A percentile compares a stretch with the other conserved stretches of the same genome.
phyloP scores from a whole-genome alignment of 129 eudicot species.

The Chrysanthemum makinoi region DNA sequence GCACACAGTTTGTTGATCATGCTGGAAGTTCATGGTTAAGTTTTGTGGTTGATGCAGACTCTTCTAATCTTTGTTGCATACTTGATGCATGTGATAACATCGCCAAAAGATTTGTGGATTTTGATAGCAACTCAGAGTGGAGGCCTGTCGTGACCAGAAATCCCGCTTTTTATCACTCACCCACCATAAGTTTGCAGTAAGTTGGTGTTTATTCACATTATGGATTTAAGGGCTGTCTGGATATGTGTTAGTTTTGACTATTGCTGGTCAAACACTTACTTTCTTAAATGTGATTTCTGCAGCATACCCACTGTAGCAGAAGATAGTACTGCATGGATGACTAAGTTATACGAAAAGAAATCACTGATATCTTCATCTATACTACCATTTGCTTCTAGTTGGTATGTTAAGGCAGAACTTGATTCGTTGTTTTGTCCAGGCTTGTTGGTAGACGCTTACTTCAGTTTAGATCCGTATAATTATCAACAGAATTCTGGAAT shows the following conservation, averaged over 20 bases:
- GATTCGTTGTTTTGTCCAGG: slow-evolving; percentile 55
- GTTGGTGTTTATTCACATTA: slow-evolving; percentile 20
- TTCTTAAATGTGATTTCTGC: slow-evolving; percentile 22
- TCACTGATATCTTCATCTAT: slow-evolving; percentile 16
- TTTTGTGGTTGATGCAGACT: slow-evolving; percentile 72
- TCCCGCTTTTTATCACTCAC: slow-evolving; percentile 54
- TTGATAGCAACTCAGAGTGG: slow-evolving; percentile 71
- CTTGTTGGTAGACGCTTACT: slow-evolving; percentile 57
- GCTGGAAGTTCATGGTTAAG: slow-evolving; percentile 79
- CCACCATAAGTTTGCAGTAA: slow-evolving; percentile 82
- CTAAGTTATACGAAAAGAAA: slow-evolving; percentile 73
- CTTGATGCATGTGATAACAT: slow-evolving; percentile 60
- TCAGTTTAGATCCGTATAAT: slow-evolving; percentile 68
- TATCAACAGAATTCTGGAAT: slow-evolving; percentile 84
- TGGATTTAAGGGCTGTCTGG: too few relatives aligned
- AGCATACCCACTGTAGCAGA: slow-evolving; percentile 69
- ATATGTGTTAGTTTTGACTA: not conserved
- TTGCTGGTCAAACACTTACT: not conserved
- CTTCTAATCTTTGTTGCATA: slow-evolving; percentile 48
- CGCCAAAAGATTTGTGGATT: slow-evolving; percentile 51
- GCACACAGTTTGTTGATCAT: slow-evolving; percentile 56
- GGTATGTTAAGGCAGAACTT: slow-evolving; percentile 57
- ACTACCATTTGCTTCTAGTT: slow-evolving; percentile 45
- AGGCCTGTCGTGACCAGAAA: slow-evolving; percentile 66
- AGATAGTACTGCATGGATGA: slow-evolving; percentile 42